phyloP scores from a whole-genome alignment of 2,329 filamentous ascomycete genomes.

The Epichloe festucae region DNA sequence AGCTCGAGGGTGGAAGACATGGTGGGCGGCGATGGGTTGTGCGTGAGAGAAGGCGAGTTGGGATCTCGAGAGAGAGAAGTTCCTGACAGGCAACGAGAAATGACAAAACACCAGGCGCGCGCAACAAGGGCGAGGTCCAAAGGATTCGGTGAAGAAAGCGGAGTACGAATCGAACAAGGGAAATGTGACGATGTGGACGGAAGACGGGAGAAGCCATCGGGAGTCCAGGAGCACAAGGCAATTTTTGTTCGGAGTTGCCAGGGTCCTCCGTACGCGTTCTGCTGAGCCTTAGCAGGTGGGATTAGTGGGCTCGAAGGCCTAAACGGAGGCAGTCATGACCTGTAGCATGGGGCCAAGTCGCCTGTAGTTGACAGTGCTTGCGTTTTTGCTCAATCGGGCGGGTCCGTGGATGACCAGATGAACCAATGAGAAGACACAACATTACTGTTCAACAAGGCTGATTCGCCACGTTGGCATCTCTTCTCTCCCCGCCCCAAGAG shows the following conservation, averaged over 20 bases:
- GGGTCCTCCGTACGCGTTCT: not conserved
- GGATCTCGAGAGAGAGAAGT: too few species aligned
- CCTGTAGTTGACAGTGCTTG: not conserved
- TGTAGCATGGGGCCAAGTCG: not conserved
- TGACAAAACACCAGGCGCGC: too few species aligned
- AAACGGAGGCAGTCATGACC: not conserved
- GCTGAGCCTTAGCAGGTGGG: too few species aligned
- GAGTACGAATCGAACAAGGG: too few species aligned
- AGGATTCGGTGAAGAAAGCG: not conserved
- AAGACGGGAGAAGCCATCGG: too few species aligned
- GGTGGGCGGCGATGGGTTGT: not conserved
- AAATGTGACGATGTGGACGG: too few species aligned
- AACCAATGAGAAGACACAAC: slow-evolving; percentile 16
- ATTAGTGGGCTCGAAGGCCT: not conserved
- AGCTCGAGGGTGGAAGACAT: slow-evolving; percentile 32
- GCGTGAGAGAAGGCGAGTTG: not conserved
- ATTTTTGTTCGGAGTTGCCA: not conserved
- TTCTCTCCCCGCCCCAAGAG: too few species aligned
- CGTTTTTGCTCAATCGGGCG: slow-evolving; percentile 3
- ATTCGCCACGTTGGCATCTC: slow-evolving; percentile 11
- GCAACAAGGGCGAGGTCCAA: not conserved
- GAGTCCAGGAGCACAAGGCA: too few species aligned
- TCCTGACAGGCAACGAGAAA: too few species aligned
- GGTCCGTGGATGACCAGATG: not conserved
- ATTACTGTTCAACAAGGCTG: slow-evolving; percentile 16